A percentile compares a stretch with the other conserved stretches of the same genome.
Conservation (phyloP, 257 asterid species). For the Nicotiana knightiana region DNA sequence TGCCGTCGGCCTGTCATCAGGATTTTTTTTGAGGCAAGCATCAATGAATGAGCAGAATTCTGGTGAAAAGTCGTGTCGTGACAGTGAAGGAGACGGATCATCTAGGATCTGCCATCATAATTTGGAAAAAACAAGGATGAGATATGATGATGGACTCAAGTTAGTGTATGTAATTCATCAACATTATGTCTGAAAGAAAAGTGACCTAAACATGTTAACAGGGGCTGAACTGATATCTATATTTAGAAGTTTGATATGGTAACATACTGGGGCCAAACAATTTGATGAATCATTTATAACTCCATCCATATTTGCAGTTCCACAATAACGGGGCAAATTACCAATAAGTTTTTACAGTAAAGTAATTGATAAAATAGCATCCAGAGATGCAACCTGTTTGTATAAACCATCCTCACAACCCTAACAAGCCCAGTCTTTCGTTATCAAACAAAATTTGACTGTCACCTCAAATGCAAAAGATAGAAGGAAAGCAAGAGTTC, state of each 20-base stretch:
- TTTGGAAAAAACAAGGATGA: constrained; percentile 10
- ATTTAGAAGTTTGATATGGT: neutral
- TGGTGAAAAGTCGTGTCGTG: constrained; percentile 54
- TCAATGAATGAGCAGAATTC: constrained; percentile 86
- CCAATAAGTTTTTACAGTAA: neutral
- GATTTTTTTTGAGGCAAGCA: constrained; percentile 84
- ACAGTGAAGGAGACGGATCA: constrained; percentile 94
- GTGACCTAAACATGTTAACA: neutral
- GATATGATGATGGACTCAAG: neutral
- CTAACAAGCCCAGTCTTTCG: neutral
- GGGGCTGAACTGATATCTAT: neutral
- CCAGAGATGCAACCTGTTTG: neutral
- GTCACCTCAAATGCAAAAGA: neutral
- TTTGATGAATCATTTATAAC: neutral
- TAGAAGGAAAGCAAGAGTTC: neutral
- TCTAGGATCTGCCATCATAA: constrained; percentile 60
- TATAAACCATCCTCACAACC: neutral
- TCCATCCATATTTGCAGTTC: neutral
- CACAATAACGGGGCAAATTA: neutral
- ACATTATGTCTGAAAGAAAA: neutral
- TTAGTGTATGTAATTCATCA: neutral
- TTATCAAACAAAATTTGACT: neutral
- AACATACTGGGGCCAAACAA: neutral
- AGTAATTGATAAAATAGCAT: neutral
- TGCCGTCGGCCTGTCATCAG: constrained; percentile 81